Conservation (phyloP, 371 early-diverging fungal genomes). For the Capniomyces stellatus region DNA sequence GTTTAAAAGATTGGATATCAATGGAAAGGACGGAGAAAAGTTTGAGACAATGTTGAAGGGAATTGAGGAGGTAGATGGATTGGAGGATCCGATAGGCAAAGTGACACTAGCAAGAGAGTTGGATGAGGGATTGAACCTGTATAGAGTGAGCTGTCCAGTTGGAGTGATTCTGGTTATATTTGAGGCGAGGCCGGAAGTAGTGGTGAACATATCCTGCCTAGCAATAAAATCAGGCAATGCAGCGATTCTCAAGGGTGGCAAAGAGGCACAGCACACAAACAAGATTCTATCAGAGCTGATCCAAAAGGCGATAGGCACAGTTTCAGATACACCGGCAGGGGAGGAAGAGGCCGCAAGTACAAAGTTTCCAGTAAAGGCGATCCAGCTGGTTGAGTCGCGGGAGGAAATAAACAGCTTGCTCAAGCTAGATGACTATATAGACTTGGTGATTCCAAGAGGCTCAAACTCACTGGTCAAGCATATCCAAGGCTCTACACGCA, state of each 20-base stretch:
- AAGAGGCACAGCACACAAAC: constrained; percentile 63
- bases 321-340: too few relatives aligned
- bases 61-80: constrained; percentile 64
- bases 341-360: constrained; percentile 16
- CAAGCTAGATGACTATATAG: constrained; percentile 76
- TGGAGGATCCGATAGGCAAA: constrained; percentile 74
- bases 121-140: constrained; percentile 67
- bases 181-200: constrained; percentile 96
- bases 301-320: constrained; percentile 48
- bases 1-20: constrained; percentile 79
- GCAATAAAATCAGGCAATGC: constrained; percentile 93
- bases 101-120: constrained; percentile 60
- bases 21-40: constrained; percentile 54
- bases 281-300: constrained; percentile 54
- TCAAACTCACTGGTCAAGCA: constrained; percentile 72
- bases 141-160: constrained; percentile 78
- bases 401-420: constrained; percentile 71
- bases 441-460: constrained; percentile 89
- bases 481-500: constrained; percentile 80
- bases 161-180: constrained; percentile 91
- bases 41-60: constrained; percentile 73
- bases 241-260: constrained; percentile 89
- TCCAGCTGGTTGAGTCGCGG: constrained; percentile 76
- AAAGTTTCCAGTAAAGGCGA: constrained; percentile 44
- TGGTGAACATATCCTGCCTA: constrained; percentile 87